Evolutionary conservation across 2,329 filamentous ascomycete genomes (phyloP).

Genomic region (Xylariales sp.): DNA sequence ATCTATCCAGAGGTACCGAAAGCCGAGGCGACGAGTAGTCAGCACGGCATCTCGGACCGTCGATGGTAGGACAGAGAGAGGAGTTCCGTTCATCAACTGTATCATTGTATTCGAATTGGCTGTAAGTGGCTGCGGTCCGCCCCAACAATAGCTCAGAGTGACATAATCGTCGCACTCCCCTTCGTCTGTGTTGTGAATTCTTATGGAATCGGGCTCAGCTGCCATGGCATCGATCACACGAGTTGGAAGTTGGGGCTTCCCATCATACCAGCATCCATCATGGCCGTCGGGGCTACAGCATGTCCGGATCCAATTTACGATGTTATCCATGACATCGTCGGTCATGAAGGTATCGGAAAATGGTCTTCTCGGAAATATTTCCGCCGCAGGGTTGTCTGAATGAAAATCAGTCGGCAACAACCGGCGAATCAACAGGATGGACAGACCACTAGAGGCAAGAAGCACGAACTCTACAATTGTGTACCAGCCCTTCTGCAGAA

Average conservation of each 20-base stretch:
- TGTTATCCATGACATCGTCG: not conserved
- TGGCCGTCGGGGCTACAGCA: not conserved
- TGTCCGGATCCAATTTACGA: not conserved
- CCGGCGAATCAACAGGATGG: not conserved
- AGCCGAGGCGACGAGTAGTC: not conserved
- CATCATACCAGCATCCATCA: not conserved
- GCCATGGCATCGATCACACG: not conserved
- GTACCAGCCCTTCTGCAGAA: not conserved
- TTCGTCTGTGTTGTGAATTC: not conserved
- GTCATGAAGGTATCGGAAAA: not conserved
- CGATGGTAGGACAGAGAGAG: not conserved
- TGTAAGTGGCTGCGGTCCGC: not conserved
- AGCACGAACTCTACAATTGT: not conserved
- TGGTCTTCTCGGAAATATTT: not conserved
- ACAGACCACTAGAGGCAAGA: not conserved
- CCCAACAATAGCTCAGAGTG: not conserved
- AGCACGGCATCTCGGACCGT: not conserved
- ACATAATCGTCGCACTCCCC: not conserved
- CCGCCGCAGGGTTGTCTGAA: not conserved
- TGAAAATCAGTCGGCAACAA: not conserved
- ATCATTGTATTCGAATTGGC: not conserved
- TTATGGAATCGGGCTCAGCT: not conserved
- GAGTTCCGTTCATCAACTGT: conserved; percentile 1
- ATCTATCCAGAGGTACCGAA: conserved; percentile 3
- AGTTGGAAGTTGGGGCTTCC: conserved; percentile 3